Conservation (phyloP, 2,329 filamentous ascomycete genomes). For the Trematosphaeria pertusa region DNA sequence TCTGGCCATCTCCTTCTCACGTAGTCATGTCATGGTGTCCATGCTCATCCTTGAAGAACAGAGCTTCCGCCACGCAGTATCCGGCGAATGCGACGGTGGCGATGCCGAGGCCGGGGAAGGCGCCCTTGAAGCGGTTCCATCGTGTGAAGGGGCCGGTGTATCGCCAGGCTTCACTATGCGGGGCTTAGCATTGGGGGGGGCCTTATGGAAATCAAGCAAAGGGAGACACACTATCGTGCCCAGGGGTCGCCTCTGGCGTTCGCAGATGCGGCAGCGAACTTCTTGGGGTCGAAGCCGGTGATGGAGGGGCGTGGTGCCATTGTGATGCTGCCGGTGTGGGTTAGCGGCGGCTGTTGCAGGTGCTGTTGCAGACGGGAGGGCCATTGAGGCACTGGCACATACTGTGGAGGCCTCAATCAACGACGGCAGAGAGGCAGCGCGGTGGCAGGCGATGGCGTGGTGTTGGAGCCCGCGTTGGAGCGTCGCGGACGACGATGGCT, state of each 20-base stretch:
- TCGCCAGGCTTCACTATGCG: constrained; percentile 86
- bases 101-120: constrained; percentile 90
- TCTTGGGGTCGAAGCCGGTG: constrained; percentile 89
- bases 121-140: constrained; percentile 84
- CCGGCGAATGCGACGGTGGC: constrained; percentile 88
- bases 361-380: constrained; percentile 9
- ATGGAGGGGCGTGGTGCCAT: constrained; percentile 72
- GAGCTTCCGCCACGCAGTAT: constrained; percentile 89
- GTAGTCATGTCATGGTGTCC: constrained; percentile 32
- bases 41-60: constrained; percentile 76
- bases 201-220: no score
- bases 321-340: constrained; percentile 36
- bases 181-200: constrained; percentile 27
- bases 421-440: constrained; percentile 23
- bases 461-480: constrained; percentile 21
- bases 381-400: constrained; percentile 12
- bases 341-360: constrained; percentile 16
- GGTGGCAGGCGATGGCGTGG: constrained; percentile 28
- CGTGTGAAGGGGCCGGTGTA: constrained; percentile 89
- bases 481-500: constrained; percentile 5
- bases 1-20: constrained; percentile 10
- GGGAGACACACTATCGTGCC: constrained; percentile 68
- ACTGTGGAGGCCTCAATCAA: constrained; percentile 36
- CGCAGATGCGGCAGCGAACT: constrained; percentile 75
- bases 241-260: constrained; percentile 68